Evolutionary conservation across 2,329 filamentous ascomycete genomes (phyloP).

Genomic region (Neonectria faginata): DNA sequence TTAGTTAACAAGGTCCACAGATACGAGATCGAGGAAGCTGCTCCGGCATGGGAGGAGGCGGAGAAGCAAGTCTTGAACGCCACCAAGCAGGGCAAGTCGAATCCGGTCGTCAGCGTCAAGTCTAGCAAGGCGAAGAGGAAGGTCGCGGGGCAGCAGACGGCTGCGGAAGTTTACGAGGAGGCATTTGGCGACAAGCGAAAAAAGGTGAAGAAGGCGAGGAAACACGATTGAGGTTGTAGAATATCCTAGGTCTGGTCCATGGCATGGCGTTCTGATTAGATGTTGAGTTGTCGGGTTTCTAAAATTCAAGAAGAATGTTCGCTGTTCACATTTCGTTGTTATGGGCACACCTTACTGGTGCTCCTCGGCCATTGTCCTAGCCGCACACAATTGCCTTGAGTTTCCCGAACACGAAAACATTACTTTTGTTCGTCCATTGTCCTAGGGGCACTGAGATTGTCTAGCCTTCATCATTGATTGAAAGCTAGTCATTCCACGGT

Average conservation of each 20-base stretch:
- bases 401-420: not conserved
- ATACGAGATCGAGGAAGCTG: slow-evolving; percentile 74
- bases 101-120: slow-evolving; percentile 83
- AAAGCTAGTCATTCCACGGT: not conserved
- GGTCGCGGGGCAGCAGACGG: slow-evolving; percentile 63
- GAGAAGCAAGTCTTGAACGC: slow-evolving; percentile 79
- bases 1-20: slow-evolving; percentile 49
- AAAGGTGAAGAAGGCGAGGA: slow-evolving; percentile 61
- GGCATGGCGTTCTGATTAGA: slow-evolving; percentile 43
- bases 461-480: not conserved
- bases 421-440: not conserved
- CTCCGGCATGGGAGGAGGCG: slow-evolving; percentile 73
- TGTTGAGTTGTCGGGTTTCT: slow-evolving; percentile 15
- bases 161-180: slow-evolving; percentile 72
- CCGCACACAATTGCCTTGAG: not conserved
- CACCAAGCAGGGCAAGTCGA: slow-evolving; percentile 65
- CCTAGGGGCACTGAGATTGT: not conserved
- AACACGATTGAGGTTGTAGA: slow-evolving; percentile 42
- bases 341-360: not conserved
- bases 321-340: slow-evolving; percentile 1
- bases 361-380: not conserved
- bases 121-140: slow-evolving; percentile 82
- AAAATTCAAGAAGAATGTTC: slow-evolving; percentile 12
- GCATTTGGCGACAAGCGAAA: slow-evolving; percentile 68
- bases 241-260: slow-evolving; percentile 37